These are phyloP conservation scores for Gossypium laxum DNA, from an alignment of 441 rosid genomes.

Conservation along the genomic window DNA sequence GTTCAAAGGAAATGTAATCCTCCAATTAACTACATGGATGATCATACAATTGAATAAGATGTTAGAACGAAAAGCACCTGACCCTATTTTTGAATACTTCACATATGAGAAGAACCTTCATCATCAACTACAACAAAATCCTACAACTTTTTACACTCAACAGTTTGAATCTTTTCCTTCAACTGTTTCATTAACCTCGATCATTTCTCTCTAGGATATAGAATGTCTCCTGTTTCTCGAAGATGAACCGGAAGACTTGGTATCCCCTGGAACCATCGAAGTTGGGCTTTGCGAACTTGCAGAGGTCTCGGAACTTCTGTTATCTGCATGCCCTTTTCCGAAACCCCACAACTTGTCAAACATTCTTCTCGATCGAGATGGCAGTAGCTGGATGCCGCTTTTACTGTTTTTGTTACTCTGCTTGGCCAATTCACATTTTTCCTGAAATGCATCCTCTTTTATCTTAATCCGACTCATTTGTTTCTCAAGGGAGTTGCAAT, in stretches of 20 bases:
- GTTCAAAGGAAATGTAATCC: constrained; percentile 7
- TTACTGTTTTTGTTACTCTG: constrained; percentile 55
- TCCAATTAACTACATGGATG: background rate
- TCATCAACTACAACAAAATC: constrained; percentile 21
- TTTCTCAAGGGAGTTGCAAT: constrained; percentile 26
- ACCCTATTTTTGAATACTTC: background rate
- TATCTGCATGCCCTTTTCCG: constrained; percentile 46
- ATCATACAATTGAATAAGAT: background rate
- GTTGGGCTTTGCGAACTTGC: constrained; percentile 85
- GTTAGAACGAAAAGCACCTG: background rate
- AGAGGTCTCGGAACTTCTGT: constrained; percentile 77
- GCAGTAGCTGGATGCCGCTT: constrained; percentile 55
- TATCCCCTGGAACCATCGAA: constrained; percentile 48
- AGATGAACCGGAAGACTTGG: constrained; percentile 59
- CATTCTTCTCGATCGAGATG: constrained; percentile 83
- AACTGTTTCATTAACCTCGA: constrained; percentile 3
- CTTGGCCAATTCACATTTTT: constrained; percentile 42
- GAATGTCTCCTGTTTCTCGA: constrained; percentile 70
- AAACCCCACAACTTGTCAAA: constrained; percentile 67
- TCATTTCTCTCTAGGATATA: constrained; percentile 37
- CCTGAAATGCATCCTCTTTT: constrained; percentile 29
- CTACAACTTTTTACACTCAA: constrained; percentile 37
- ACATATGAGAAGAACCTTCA: background rate
- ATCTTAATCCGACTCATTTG: constrained; percentile 26
- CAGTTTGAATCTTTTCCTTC: constrained; percentile 10